Percentiles rank a stretch among this genome's conserved stretches.
Evolutionary conservation across 305 asterid species (phyloP).

Genomic region (Solanum hybrid): DNA sequence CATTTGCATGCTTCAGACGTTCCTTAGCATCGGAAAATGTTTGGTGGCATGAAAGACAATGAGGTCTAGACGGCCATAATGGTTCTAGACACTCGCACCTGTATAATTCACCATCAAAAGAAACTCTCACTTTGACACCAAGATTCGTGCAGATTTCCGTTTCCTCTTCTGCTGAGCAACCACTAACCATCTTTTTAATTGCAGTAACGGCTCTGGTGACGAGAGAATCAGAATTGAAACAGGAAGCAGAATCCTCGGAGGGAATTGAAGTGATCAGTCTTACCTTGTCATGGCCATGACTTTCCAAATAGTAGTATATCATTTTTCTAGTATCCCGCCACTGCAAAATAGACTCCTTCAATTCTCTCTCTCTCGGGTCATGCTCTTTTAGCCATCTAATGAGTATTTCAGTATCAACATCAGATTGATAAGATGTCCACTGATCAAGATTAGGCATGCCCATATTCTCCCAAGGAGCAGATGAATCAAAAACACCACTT

Average conservation of each 20-base stretch:
- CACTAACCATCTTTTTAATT: constrained; percentile 45
- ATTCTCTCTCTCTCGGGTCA: constrained; percentile 60
- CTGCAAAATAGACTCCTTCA: constrained; percentile 59
- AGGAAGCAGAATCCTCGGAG: constrained; percentile 18
- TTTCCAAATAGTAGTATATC: constrained; percentile 28
- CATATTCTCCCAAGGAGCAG: constrained; percentile 13
- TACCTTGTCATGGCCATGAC: constrained; percentile 27
- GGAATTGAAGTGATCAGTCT: constrained; percentile 7
- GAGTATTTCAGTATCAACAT: constrained; percentile 51
- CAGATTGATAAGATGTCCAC: constrained; percentile 71
- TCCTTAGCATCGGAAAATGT: constrained; percentile 50
- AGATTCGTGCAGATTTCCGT: constrained; percentile 19
- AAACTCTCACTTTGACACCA: constrained; percentile 19
- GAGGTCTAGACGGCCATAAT: constrained; percentile 60
- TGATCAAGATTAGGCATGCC: constrained; percentile 43
- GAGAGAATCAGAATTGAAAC: constrained; percentile 25
- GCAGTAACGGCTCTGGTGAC: constrained; percentile 50
- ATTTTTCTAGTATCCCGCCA: constrained; percentile 42
- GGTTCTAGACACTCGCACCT: constrained; percentile 84
- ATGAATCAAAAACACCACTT: constrained; percentile 10
- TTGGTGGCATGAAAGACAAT: constrained; percentile 67
- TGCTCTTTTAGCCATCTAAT: constrained; percentile 72
- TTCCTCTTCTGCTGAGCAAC: constrained; percentile 30
- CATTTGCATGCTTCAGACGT: constrained; percentile 39
- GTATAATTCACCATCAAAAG: constrained; percentile 28